phyloP scores from a whole-genome alignment of 202 grass and related monocot species.

The Tripidium arundinaceum region DNA sequence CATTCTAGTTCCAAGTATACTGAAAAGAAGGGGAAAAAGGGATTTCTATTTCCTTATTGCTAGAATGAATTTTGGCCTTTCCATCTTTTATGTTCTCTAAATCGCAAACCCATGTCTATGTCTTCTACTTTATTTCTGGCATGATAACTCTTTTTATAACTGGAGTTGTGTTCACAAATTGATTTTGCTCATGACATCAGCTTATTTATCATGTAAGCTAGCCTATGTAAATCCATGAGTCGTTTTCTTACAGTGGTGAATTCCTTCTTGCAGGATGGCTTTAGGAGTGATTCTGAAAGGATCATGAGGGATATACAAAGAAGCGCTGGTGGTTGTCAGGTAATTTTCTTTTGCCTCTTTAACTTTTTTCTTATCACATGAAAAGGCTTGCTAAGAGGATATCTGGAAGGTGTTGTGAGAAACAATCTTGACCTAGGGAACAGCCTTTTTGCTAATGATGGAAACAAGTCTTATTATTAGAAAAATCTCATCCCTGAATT shows the following conservation, averaged over 20 bases:
- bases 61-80: neutral
- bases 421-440: neutral
- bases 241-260: constrained; percentile 27
- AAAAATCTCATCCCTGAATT: constrained; percentile 1
- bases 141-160: neutral
- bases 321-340: constrained; percentile 75
- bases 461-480: neutral
- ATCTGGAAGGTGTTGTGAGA: neutral
- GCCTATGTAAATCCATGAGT: neutral
- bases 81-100: neutral
- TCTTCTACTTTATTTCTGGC: neutral
- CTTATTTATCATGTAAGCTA: neutral
- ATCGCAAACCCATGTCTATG: no score
- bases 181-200: neutral
- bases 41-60: neutral
- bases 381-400: constrained; percentile 3
- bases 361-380: neutral
- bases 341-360: constrained; percentile 20
- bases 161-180: neutral
- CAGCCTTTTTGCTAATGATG: neutral
- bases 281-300: constrained; percentile 86
- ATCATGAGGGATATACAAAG: constrained; percentile 93
- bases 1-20: neutral
- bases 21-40: neutral
- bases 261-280: constrained; percentile 78